Evolutionary conservation across 257 asterid species (phyloP).

Genomic region (Nicotiana undulata): DNA sequence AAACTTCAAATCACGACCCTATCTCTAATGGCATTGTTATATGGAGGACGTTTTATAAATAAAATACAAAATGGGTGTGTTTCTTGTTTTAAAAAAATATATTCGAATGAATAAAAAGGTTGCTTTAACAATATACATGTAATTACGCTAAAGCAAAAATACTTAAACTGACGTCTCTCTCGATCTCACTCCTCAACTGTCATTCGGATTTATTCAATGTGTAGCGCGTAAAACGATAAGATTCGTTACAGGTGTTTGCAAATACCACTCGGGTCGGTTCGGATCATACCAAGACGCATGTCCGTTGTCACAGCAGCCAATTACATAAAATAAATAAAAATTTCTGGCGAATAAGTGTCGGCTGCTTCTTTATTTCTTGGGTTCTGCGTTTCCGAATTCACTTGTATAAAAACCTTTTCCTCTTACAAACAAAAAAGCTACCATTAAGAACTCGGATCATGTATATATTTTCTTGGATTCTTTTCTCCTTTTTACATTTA

Average conservation of each 20-base stretch:
- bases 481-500: neutral
- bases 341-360: slow-evolving; percentile 9
- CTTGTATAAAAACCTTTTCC: neutral
- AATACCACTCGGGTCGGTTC: neutral
- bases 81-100: neutral
- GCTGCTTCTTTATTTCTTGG: slow-evolving; percentile 10
- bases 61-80: too few relatives aligned
- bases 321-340: neutral
- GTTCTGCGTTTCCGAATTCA: neutral
- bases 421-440: neutral
- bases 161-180: neutral
- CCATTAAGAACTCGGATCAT: neutral
- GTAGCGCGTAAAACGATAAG: slow-evolving; percentile 1
- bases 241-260: neutral
- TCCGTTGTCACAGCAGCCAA: neutral
- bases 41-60: too few relatives aligned
- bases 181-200: neutral
- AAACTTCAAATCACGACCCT: too few relatives aligned
- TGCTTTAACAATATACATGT: neutral
- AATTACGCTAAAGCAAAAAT: neutral
- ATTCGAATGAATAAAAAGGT: neutral
- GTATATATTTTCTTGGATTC: neutral
- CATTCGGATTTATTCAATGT: neutral
- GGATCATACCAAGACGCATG: neutral
- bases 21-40: too few relatives aligned